Evolutionary conservation across 495 filamentous ascomycete genomes (phyloP).

Genomic region (Daldinia concentrica): DNA sequence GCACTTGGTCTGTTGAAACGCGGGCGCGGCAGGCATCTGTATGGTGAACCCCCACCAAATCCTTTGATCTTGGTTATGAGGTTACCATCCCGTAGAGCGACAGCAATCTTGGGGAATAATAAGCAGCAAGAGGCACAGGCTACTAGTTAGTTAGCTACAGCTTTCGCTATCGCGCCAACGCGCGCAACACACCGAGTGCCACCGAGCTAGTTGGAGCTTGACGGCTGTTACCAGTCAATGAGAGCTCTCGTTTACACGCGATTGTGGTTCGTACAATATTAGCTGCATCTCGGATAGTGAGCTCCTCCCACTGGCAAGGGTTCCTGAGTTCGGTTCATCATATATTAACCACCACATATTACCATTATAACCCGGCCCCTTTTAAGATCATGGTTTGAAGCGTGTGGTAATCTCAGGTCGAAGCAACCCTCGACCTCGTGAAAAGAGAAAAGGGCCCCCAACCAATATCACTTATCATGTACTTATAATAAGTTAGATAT

Average conservation of each 20-base stretch:
- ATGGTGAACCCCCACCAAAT: constrained; percentile 41
- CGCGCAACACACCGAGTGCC: constrained; percentile 43
- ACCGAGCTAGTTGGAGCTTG: constrained; percentile 33
- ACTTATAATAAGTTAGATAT: constrained; percentile 10
- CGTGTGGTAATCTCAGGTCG: constrained; percentile 52
- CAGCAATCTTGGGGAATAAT: constrained; percentile 41
- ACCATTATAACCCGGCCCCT: constrained; percentile 50
- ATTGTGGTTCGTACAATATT: constrained; percentile 36
- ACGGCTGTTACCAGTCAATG: constrained; percentile 24
- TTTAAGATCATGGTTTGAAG: constrained; percentile 45
- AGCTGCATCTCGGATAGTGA: constrained; percentile 43
- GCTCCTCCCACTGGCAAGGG: constrained; percentile 39
- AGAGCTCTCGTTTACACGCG: constrained; percentile 33
- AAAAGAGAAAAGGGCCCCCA: constrained; percentile 36
- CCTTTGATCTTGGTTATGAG: constrained; percentile 46
- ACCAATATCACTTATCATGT: constrained; percentile 30
- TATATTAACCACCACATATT: constrained; percentile 59
- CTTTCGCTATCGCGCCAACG: constrained; percentile 13
- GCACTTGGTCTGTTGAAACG: constrained; percentile 39
- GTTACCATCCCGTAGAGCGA: constrained; percentile 48
- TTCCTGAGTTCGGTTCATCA: constrained; percentile 42
- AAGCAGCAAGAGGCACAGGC: constrained; percentile 15
- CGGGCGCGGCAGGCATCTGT: constrained; percentile 37
- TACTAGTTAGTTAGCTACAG: constrained; percentile 10
- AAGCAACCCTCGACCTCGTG: constrained; percentile 41